A percentile compares a stretch with the other conserved stretches of the same genome.
phyloP scores from a whole-genome alignment of 352 stramenopile species.

The Chrysophaeum taylorii region DNA sequence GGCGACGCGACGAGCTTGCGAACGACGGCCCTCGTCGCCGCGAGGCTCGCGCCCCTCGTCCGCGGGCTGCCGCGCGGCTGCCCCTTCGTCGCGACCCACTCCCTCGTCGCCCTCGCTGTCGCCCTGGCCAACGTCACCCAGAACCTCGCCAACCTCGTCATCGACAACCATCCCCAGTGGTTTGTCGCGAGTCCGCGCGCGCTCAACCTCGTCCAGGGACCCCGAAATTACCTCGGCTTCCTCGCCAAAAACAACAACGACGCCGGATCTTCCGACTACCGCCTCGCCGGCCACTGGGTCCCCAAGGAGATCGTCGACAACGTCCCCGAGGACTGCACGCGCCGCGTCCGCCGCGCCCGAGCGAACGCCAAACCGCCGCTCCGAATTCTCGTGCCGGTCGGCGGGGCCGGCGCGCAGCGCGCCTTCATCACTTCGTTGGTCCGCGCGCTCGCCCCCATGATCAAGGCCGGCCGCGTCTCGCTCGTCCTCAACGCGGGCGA shows the following conservation, averaged over 20 bases:
- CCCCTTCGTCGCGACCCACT: conserved; percentile 56
- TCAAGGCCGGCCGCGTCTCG: conserved; percentile 47
- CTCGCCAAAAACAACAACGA: conserved; percentile 43
- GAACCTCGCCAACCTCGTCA: conserved; percentile 60
- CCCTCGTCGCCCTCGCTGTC: conserved; percentile 44
- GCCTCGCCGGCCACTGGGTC: conserved; percentile 57
- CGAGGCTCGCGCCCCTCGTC: conserved; percentile 50
- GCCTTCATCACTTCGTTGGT: conserved; percentile 55
- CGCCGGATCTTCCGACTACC: conserved; percentile 13
- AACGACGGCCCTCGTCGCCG: conserved; percentile 46
- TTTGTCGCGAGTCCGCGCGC: conserved; percentile 55
- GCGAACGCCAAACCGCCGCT: conserved; percentile 29
- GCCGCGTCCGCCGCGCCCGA: conserved; percentile 35
- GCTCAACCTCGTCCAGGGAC: conserved; percentile 54
- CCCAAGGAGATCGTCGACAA: conserved; percentile 52
- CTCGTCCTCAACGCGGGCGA: conserved; percentile 62
- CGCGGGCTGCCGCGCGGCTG: conserved; percentile 47
- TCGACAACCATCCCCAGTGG: conserved; percentile 65
- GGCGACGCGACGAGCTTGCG: conserved; percentile 53
- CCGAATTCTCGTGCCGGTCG: conserved; percentile 52
- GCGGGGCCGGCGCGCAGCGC: conserved; percentile 54
- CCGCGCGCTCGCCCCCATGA: conserved; percentile 33
- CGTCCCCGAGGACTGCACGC: conserved; percentile 44
- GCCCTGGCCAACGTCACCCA: conserved; percentile 52
- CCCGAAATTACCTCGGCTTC: conserved; percentile 56